Percentiles rank a stretch among this genome's conserved stretches.
These are phyloP conservation scores for Lunularia cruciata DNA, from an alignment of 225 moss, liverwort and hornwort genomes.

Conservation along the genomic window DNA sequence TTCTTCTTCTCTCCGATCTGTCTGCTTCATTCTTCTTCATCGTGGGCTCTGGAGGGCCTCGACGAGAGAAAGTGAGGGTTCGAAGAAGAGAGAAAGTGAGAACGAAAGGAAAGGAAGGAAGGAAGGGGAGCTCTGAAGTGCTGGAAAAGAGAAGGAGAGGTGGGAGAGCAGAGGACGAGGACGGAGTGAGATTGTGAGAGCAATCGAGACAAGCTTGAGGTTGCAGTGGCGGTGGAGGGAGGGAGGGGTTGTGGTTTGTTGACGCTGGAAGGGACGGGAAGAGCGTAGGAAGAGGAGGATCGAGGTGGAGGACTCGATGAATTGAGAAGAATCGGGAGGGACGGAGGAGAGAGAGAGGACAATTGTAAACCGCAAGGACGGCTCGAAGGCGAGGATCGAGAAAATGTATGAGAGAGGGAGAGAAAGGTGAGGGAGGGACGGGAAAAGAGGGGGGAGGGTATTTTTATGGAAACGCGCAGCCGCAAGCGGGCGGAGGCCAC, in stretches of 20 bases:
- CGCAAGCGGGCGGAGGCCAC: conserved; percentile 99
- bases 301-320: conserved; percentile 21
- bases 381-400: conserved; percentile 14
- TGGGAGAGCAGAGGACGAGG: conserved; percentile 13
- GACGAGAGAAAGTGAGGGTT: conserved; percentile 10
- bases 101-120: background rate
- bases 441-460: conserved; percentile 64
- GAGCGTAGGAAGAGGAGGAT: background rate
- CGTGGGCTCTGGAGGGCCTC: conserved; percentile 12
- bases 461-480: conserved; percentile 99
- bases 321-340: conserved; percentile 16
- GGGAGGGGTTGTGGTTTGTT: background rate
- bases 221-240: background rate
- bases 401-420: conserved; percentile 39
- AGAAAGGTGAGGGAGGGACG: conserved; percentile 47
- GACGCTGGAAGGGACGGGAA: background rate
- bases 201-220: background rate
- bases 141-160: background rate
- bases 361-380: conserved; percentile 24
- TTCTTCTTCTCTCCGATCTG: background rate
- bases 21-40: conserved; percentile 6
- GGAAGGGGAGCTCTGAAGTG: background rate
- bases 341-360: conserved; percentile 5
- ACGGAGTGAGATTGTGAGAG: conserved; percentile 1
- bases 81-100: background rate